These are phyloP conservation scores for Hymenoscyphus repandus DNA, from an alignment of 2,329 filamentous ascomycete species.

Conservation along the genomic window DNA sequence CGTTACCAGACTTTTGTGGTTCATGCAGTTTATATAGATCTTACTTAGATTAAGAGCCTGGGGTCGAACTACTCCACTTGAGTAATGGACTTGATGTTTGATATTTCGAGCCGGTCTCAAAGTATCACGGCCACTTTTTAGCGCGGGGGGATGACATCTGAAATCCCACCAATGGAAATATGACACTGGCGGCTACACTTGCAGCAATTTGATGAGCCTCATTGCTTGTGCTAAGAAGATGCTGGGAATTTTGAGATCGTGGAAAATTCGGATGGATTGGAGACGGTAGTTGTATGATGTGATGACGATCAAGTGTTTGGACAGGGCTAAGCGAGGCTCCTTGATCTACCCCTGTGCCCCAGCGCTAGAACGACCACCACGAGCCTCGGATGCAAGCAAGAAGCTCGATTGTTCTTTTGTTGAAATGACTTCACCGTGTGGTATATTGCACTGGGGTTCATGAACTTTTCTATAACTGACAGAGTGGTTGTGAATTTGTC, in stretches of 20 bases:
- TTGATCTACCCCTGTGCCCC: no score
- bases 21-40: constrained; percentile 6
- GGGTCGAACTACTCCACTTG: background rate
- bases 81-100: background rate
- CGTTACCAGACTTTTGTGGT: constrained; percentile 1
- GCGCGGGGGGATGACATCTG: no score
- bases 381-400: no score
- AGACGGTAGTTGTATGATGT: constrained; percentile 9
- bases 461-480: no score
- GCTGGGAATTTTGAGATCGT: background rate
- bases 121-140: no score
- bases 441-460: no score
- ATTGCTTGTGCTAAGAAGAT: background rate
- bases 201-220: background rate
- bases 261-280: constrained; percentile 8
- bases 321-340: constrained; percentile 3
- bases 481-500: no score
- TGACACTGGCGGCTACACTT: background rate
- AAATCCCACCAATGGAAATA: no score
- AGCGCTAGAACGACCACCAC: no score
- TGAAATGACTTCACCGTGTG: no score
- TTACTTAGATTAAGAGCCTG: background rate
- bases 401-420: no score
- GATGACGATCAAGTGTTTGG: constrained; percentile 6
- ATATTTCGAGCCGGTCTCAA: no score